Base-by-base conservation (phyloP, 768 basidiomycete species). In the Mycena vitilis region DNA sequence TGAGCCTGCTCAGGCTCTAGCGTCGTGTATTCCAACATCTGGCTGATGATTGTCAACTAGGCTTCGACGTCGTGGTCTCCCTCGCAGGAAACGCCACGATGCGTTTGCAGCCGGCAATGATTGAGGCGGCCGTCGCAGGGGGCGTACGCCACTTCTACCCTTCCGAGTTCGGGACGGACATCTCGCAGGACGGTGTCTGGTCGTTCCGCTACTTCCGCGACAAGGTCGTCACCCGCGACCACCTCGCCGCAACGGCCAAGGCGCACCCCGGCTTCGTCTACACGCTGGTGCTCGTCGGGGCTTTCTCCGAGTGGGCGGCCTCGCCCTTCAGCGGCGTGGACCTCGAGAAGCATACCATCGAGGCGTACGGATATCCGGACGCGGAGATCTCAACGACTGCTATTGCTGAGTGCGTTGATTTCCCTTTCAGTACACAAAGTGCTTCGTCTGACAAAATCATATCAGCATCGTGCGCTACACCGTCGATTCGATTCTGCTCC, bases 51-150 rank as follows among this genome's bases (percentile, higher is more conserved):
- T 30, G 30, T 30, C 30, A 2, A 4, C 18, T 47, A 63, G 61
- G 61, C 25, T 63, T 63, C 53, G 52, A 63, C 42, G 61, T 63
- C 16, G 61, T 54, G 30, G 10, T 63, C 40, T 54, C 61, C n/a
- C 61, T 63, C 20, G 53, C n/a, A 1, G 61, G 61, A 11, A 54
- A 55, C 52, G 30, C 38, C 5, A 3, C 18, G 25, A 53, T 54
- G 42, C 61, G 53, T 22, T 52, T 63, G 5, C 61, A 63, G 61
- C 53, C 61, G 20, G 61, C 20, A 12, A 63, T 63, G 52, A 63
- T 63, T 23, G 61, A 63, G 12, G 61, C 61, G 2, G 61, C 61
- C 52, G 5, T 63, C 38, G 61, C 52, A 7, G 61, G 52, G 20
- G 60, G 60, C 4, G 60, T 45, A 6, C 51, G 51, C 22, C 49